Conservation (phyloP, 2,329 filamentous ascomycete genomes). For the Phialocephala subalpina region DNA sequence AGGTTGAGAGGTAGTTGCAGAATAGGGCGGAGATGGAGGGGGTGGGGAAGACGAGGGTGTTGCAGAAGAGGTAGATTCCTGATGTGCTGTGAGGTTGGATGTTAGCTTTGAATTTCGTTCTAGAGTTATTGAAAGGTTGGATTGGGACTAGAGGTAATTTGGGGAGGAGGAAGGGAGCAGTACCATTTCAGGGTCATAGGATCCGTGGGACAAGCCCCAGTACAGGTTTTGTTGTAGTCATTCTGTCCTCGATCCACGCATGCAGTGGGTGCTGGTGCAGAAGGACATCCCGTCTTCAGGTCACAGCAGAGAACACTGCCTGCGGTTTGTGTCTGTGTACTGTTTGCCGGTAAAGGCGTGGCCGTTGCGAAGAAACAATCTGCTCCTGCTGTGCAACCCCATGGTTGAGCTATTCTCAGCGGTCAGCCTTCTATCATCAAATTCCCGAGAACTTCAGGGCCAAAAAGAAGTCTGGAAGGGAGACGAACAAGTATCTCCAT, state of each 20-base stretch:
- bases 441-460: no score
- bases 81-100: constrained; percentile 26
- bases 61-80: constrained; percentile 34
- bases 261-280: constrained; percentile 30
- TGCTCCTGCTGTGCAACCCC: constrained; percentile 29
- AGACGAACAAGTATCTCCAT: constrained; percentile 48
- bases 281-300: constrained; percentile 27
- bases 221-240: constrained; percentile 31
- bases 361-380: constrained; percentile 34
- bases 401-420: constrained; percentile 26
- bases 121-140: neutral
- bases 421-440: neutral
- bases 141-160: neutral
- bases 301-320: constrained; percentile 33
- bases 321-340: constrained; percentile 12
- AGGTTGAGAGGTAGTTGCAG: constrained; percentile 33
- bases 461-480: neutral
- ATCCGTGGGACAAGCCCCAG: constrained; percentile 27
- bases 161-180: neutral
- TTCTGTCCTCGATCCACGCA: constrained; percentile 29
- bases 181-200: constrained; percentile 33
- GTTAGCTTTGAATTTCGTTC: constrained; percentile 7
- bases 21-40: constrained; percentile 29
- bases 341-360: constrained; percentile 8
- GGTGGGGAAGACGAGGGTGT: constrained; percentile 27